Percentiles rank a stretch among this genome's conserved stretches.
Conservation (phyloP, 1,139 yeast genomes). For the Pichia inconspicua region DNA sequence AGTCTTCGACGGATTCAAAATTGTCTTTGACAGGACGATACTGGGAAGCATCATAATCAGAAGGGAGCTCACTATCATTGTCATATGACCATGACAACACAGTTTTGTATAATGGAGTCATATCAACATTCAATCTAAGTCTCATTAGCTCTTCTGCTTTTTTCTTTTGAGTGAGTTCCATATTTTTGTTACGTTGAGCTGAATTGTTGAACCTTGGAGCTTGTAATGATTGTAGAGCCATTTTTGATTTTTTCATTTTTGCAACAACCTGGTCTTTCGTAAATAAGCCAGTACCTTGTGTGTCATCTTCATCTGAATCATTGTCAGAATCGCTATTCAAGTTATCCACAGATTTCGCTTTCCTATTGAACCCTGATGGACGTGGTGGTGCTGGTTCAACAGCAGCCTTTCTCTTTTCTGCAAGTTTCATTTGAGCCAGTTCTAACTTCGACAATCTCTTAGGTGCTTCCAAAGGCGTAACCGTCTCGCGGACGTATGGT, state of each 20-base stretch:
- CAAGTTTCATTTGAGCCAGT: conserved; percentile 30
- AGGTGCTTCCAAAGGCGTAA: conserved; percentile 13
- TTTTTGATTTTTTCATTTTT: conserved; percentile 23
- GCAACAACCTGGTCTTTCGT: conserved; percentile 27
- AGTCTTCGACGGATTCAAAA: conserved; percentile 55
- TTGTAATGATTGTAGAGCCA: conserved; percentile 23
- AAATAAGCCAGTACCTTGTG: conserved; percentile 21
- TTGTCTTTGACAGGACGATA: conserved; percentile 33
- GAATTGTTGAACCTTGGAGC: conserved; percentile 12
- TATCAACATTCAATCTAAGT: conserved; percentile 65
- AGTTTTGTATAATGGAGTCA: conserved; percentile 64
- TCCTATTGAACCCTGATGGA: conserved; percentile 70
- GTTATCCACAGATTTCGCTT: conserved; percentile 10
- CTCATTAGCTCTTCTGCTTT: conserved; percentile 74
- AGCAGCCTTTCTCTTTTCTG: conserved; percentile 27
- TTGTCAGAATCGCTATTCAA: conserved; percentile 21
- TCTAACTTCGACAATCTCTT: conserved; percentile 26
- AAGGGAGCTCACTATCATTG: conserved; percentile 51
- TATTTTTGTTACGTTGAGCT: conserved; percentile 7
- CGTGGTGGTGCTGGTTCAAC: conserved; percentile 53
- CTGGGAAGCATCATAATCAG: conserved; percentile 31
- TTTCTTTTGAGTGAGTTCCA: conserved; percentile 33
- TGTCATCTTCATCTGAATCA: conserved; percentile 8
- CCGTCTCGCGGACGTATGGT: conserved; percentile 14
- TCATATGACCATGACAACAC: conserved; percentile 76